These are phyloP conservation scores for Ophiocordyceps australis DNA, from an alignment of 2,329 filamentous ascomycete genomes.

Conservation along the genomic window DNA sequence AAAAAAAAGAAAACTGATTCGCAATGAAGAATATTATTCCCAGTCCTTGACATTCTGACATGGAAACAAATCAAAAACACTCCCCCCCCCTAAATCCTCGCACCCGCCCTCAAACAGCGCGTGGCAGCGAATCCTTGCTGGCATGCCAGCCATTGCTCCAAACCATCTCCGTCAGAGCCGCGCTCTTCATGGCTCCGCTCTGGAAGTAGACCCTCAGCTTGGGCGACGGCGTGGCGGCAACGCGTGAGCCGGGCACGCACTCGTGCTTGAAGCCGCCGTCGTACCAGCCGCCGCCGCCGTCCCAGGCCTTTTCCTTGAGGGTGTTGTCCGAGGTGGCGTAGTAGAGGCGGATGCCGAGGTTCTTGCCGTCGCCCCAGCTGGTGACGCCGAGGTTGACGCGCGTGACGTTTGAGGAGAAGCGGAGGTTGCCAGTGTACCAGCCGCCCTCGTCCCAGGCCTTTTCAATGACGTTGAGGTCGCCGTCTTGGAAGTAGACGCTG, in stretches of 20 bases:
- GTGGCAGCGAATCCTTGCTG: neutral
- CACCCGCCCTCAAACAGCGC: too few species aligned
- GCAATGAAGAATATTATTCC: too few species aligned
- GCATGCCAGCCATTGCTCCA: neutral
- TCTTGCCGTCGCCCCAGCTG: neutral
- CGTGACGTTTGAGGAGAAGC: neutral
- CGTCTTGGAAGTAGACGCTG: conserved; percentile 1
- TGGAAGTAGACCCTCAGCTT: conserved; percentile 1
- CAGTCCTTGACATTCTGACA: too few species aligned
- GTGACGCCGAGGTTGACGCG: neutral
- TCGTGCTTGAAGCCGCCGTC: conserved; percentile 1
- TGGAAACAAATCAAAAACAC: too few species aligned
- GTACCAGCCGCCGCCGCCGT: neutral
- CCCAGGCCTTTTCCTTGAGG: conserved; percentile 1
- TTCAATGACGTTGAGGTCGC: neutral
- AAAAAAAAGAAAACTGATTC: too few species aligned
- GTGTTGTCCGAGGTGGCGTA: neutral
- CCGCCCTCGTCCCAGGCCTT: neutral
- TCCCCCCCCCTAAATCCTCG: too few species aligned
- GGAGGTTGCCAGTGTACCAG: neutral
- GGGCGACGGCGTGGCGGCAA: neutral
- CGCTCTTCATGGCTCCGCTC: neutral
- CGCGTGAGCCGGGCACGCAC: neutral
- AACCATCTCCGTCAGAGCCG: neutral
- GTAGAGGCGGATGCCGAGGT: conserved; percentile 1